Evolutionary conservation across 192 early-diverging fungal genomes (phyloP), one percentile per base, ranked within the genome.

Genomic region (Phlyctochytrium planicorne): DNA sequence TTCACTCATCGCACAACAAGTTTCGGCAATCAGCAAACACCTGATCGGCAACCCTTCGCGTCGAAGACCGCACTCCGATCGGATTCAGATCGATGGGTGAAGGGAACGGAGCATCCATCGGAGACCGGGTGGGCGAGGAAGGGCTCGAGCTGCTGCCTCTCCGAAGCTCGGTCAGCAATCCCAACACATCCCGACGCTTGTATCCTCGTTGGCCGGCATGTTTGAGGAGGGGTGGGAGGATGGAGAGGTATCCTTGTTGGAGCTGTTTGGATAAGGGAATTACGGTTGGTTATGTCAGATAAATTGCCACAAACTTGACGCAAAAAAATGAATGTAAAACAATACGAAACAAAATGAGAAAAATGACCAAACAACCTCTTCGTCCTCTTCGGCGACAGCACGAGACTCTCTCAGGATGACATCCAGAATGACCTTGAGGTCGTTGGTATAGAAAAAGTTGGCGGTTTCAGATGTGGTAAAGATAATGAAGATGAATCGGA

Each of bases 381-480:
- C 88, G 59, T 84, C 70, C 37, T 87, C 83, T 10, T 89, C 87
- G 3, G 88, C 83, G 23, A 95, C 73, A 68, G 93, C 81, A 69
- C 86, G 81, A 16, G 92, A 73, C 73, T 96, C 94, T 59, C 95
- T 82, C 27, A 97, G 79, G 0, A 92, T 78, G 1, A 96, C 90
- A 72, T 97, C 95, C 10, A 95, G 80, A 29, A 96, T 81, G 2
- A 96, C 91, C 40, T 82, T 82, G 53, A 95, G 79, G 72, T 97
- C 95, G 66, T 97, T 97, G 16, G 95, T 94, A 70, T 96, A 97
- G 70, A 95, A 89, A 37, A 92, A 88, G n/a, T 84, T 80, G 27
- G 69, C 69, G 1, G 91, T 85, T 32, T 70, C 72, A 1, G 85
- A 78, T 0, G 80, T 80, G 30, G 82, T 86, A 40, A 97, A 85